A percentile compares a stretch with the other conserved stretches of the same genome.
These are phyloP conservation scores for Colletotrichum sp. DNA, from an alignment of 2,329 filamentous ascomycete species.

Conservation along the genomic window DNA sequence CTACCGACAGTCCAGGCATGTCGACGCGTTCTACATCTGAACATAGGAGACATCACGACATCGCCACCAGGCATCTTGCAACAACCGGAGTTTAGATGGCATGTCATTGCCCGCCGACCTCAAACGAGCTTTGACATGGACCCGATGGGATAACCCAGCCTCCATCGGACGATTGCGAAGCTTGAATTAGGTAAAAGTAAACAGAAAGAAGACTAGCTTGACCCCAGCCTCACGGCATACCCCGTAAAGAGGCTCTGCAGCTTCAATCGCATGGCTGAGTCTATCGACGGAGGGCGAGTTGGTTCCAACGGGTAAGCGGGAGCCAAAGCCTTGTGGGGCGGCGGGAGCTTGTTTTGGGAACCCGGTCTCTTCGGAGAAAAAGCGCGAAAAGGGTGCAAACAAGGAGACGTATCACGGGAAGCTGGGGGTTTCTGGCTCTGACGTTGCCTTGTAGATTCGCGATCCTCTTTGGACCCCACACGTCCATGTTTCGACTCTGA, in stretches of 20 bases:
- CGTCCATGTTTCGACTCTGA: not conserved
- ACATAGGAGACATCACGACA: not conserved
- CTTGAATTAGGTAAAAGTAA: slow-evolving; percentile 3
- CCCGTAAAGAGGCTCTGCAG: not conserved
- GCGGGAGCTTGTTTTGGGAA: not conserved
- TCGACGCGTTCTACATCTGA: not conserved
- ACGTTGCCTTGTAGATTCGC: slow-evolving; percentile 1
- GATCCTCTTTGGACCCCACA: slow-evolving; percentile 2
- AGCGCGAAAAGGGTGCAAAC: not conserved
- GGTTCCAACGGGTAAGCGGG: not conserved
- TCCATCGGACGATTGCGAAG: slow-evolving; percentile 1
- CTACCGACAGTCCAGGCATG: not conserved
- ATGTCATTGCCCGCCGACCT: not conserved
- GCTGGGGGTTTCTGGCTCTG: slow-evolving; percentile 4
- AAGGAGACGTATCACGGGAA: not conserved
- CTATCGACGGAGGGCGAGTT: not conserved
- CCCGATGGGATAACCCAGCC: not conserved
- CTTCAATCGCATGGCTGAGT: not conserved
- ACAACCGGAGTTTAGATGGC: slow-evolving; percentile 9
- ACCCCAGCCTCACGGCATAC: not conserved
- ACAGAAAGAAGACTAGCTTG: not conserved
- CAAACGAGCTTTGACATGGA: not conserved
- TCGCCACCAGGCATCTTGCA: not conserved
- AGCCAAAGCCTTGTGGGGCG: not conserved
- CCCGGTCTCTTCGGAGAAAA: not conserved